Conservation (phyloP, 202 grass and related monocot species). For the Schoenoplectus tabernaemontani region DNA sequence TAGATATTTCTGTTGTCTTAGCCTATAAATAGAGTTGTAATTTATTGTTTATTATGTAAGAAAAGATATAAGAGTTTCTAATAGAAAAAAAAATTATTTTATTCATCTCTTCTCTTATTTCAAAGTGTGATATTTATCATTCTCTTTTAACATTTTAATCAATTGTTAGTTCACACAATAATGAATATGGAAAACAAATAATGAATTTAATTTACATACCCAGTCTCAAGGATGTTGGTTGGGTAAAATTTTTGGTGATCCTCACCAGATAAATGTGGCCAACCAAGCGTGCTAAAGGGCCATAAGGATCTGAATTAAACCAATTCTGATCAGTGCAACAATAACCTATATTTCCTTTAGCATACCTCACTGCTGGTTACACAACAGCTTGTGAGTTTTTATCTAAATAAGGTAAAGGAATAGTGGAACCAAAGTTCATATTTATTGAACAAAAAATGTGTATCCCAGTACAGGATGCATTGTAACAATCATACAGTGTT, state of each 20-base stretch:
- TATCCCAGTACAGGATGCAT: background rate
- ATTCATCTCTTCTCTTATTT: no score
- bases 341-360: background rate
- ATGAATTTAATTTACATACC: conserved; percentile 38
- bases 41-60: no score
- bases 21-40: no score
- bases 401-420: background rate
- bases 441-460: background rate
- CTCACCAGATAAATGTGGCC: conserved; percentile 70
- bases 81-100: no score
- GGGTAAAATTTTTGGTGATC: conserved; percentile 95
- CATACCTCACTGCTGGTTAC: conserved; percentile 19
- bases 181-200: background rate
- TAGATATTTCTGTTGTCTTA: no score
- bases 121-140: no score
- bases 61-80: no score
- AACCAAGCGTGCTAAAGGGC: conserved; percentile 99
- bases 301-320: conserved; percentile 60
- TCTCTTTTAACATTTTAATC: no score
- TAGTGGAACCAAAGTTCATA: background rate
- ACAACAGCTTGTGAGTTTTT: background rate
- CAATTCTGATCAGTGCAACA: conserved; percentile 34
- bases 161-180: background rate
- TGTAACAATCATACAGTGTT: background rate
- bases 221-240: conserved; percentile 79